Conservation (phyloP, 225 moss, liverwort and hornwort genomes). For the Physcomitrium patens region DNA sequence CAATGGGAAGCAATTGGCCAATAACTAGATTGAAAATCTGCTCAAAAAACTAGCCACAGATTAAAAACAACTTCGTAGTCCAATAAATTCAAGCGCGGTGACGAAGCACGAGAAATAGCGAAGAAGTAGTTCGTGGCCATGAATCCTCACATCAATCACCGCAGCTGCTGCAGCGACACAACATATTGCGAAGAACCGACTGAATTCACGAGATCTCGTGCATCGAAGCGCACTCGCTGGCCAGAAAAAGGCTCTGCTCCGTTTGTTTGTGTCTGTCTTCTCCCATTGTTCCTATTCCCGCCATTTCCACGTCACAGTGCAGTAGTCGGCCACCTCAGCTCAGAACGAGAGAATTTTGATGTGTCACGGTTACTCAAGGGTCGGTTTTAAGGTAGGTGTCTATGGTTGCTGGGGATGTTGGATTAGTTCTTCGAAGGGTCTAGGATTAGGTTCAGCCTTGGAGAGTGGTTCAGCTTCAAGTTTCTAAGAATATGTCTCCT, state of each 20-base stretch:
- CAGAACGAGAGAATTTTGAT: neutral
- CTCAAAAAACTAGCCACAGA: neutral
- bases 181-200: neutral
- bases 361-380: constrained; percentile 10
- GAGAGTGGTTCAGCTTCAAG: neutral
- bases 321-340: neutral
- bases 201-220: neutral
- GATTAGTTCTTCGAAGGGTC: neutral
- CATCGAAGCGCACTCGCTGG: constrained; percentile 32
- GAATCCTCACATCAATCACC: neutral
- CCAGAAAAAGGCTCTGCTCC: constrained; percentile 22
- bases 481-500: neutral
- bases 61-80: neutral
- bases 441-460: too few relatives aligned
- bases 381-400: neutral
- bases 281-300: constrained; percentile 1
- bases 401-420: constrained; percentile 21
- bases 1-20: neutral
- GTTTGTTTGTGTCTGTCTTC: constrained; percentile 31
- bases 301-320: neutral
- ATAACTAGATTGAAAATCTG: neutral
- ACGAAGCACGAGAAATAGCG: neutral
- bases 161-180: neutral
- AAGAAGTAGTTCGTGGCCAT: constrained; percentile 1
- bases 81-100: neutral